Percentiles rank a stretch among this genome's conserved stretches.
phyloP scores from a whole-genome alignment of 2,329 filamentous ascomycete genomes.

The Fusarium sp. region DNA sequence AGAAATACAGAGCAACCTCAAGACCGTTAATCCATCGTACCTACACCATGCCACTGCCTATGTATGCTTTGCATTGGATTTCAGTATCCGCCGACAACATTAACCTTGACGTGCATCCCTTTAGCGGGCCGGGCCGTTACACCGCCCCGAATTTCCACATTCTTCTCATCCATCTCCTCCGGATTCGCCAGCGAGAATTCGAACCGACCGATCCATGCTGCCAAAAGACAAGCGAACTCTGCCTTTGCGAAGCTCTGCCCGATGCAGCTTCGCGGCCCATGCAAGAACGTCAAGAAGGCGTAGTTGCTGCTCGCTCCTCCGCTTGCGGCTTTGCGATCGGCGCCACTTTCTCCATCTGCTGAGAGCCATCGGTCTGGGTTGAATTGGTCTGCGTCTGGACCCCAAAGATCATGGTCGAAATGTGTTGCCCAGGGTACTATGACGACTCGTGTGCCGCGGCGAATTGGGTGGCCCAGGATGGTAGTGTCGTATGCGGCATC shows the following conservation, averaged over 20 bases:
- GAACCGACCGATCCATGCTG: conserved; percentile 81
- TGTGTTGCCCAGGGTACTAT: conserved; percentile 77
- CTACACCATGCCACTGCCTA: neutral
- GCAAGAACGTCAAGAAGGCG: conserved; percentile 83
- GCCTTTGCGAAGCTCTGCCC: conserved; percentile 82
- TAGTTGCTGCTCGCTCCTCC: conserved; percentile 83
- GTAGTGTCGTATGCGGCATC: conserved; percentile 72
- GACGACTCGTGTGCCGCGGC: conserved; percentile 76
- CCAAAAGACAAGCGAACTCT: conserved; percentile 87
- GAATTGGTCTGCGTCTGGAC: conserved; percentile 78
- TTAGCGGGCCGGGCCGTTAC: conserved; percentile 79
- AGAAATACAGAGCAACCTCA: neutral
- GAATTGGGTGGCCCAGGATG: conserved; percentile 73
- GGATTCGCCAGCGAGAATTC: conserved; percentile 68
- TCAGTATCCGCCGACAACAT: conserved; percentile 71
- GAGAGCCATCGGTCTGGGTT: conserved; percentile 82
- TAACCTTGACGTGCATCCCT: conserved; percentile 77
- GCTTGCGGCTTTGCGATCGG: conserved; percentile 62
- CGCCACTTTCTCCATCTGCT: conserved; percentile 51
- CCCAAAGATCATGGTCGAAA: conserved; percentile 77
- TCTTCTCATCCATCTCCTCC: conserved; percentile 73
- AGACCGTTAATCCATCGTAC: neutral
- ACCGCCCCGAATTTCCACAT: conserved; percentile 74
- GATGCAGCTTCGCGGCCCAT: conserved; percentile 88
- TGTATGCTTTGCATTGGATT: neutral